Base-by-base conservation (phyloP, 352 stramenopile species). In the Phytophthora chlamydospora region DNA sequence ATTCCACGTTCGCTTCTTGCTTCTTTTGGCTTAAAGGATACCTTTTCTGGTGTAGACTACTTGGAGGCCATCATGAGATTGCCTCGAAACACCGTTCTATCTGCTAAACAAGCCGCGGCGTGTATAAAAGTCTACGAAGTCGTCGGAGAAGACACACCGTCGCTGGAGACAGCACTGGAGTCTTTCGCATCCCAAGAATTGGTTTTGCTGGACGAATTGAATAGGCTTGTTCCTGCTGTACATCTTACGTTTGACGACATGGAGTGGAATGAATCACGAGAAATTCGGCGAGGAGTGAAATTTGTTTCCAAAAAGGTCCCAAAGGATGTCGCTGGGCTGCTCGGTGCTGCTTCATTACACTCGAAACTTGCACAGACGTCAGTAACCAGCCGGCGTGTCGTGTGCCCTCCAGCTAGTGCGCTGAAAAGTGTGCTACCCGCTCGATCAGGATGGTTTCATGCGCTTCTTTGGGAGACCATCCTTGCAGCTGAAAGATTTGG, bases 201-300 rank as follows among this genome's bases (percentile, higher is more conserved):
- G 54, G 62, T 85, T 31, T 58, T 88, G 24, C 33, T 88, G 40
- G 71, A 83, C 47, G 48, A 66, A 36, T 51, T 39, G 4, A 79
- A 80, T 32, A 38, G 46, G 4, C 41, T 90, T 10, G 21, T 79
- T 42, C 61, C 62, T 32, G 68, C 77, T 4, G 53, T 62, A 8
- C 54, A 75, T 17, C 50, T 93, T 21, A 77, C 67, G 0, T 88
- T 80, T 53, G 85, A 93, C 29, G 85, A 93, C 49, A 93, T 93
- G 85, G 64, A 85, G 43, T 93, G 85, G 85, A 77, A 90, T 27
- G 72, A 89, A 62, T 86, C 81, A 19, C 65, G 66, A 51, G 71
- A 80, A 40, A 62, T 75, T 66, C 78, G 85, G 9, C 73, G 73
- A 16, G 80, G 78, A 19, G 69, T 53, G 27, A 62, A 36, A 16